phyloP scores from a whole-genome alignment of 805 yeast species.

The Hanseniaspora hatyaiensis region DNA sequence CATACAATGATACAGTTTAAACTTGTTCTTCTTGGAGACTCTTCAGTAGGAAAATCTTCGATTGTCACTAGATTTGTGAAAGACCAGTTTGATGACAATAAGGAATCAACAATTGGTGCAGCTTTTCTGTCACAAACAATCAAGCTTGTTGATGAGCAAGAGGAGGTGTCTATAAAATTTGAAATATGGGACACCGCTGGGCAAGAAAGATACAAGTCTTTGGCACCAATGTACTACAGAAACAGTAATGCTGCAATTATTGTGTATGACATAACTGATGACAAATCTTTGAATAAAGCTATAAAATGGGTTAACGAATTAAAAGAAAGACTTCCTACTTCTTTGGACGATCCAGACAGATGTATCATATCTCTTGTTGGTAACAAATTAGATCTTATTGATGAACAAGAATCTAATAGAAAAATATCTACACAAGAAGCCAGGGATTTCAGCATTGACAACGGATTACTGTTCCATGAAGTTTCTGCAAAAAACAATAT shows the following conservation, averaged over 20 bases:
- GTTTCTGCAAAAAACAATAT: constrained; percentile 50
- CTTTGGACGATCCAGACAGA: constrained; percentile 44
- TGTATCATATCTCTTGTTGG: constrained; percentile 81
- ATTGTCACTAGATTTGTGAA: constrained; percentile 70
- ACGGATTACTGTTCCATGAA: constrained; percentile 40
- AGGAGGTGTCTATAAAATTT: constrained; percentile 34
- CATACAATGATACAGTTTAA: constrained; percentile 41
- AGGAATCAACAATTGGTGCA: constrained; percentile 96
- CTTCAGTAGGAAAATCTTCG: constrained; percentile 74
- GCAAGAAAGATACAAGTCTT: constrained; percentile 71
- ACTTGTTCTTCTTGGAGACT: constrained; percentile 66
- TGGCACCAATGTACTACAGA: constrained; percentile 75
- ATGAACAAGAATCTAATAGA: constrained; percentile 25
- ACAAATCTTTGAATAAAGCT: constrained; percentile 64
- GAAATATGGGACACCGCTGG: constrained; percentile 97
- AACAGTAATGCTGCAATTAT: constrained; percentile 76
- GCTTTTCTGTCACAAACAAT: constrained; percentile 84
- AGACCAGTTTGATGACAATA: constrained; percentile 59
- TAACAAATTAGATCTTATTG: constrained; percentile 59
- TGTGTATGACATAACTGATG: constrained; percentile 70
- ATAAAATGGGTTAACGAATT: constrained; percentile 86
- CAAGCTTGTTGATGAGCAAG: constrained; percentile 20
- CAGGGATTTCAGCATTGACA: constrained; percentile 43
- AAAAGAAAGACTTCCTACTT: constrained; percentile 44
- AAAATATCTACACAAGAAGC: constrained; percentile 38